These are phyloP conservation scores for Spiraea crenata DNA, from an alignment of 331 rosid species.

Conservation along the genomic window DNA sequence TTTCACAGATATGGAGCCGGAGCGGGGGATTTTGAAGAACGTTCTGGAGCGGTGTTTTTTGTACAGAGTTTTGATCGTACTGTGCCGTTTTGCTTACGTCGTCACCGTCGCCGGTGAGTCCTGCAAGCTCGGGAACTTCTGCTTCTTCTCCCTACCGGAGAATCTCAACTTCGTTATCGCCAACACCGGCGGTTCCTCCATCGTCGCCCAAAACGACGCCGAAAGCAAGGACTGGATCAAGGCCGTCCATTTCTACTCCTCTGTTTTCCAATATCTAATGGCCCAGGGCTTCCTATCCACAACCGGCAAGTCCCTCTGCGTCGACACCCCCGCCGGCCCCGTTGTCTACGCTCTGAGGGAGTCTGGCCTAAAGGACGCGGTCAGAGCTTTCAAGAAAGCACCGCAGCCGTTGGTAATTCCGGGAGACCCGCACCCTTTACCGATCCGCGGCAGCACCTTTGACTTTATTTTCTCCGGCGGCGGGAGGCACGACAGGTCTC, in stretches of 20 bases:
- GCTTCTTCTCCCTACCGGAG: constrained; percentile 81
- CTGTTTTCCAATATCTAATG: constrained; percentile 67
- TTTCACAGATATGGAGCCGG: constrained; percentile 52
- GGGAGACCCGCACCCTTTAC: constrained; percentile 55
- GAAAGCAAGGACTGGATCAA: constrained; percentile 74
- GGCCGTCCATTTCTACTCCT: constrained; percentile 71
- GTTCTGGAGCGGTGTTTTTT: constrained; percentile 55
- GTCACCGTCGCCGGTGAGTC: constrained; percentile 78
- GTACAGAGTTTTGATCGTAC: constrained; percentile 58
- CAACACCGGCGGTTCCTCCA: constrained; percentile 43
- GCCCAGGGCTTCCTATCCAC: constrained; percentile 60
- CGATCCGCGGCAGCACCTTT: constrained; percentile 46
- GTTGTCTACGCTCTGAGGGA: constrained; percentile 72
- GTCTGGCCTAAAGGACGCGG: constrained; percentile 55
- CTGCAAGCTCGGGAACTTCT: constrained; percentile 63
- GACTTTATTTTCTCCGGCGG: constrained; percentile 78
- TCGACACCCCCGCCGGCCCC: constrained; percentile 68
- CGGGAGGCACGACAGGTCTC: constrained; percentile 49
- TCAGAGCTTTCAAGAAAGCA: constrained; percentile 73
- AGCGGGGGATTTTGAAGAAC: constrained; percentile 49
- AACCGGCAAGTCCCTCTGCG: constrained; percentile 56
- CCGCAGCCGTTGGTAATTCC: constrained; percentile 56
- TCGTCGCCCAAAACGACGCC: constrained; percentile 18
- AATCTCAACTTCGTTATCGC: constrained; percentile 50
- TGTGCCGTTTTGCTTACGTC: constrained; percentile 72